Evolutionary conservation across 106 monocot species (phyloP).

Genomic region (Dioscorea alata): DNA sequence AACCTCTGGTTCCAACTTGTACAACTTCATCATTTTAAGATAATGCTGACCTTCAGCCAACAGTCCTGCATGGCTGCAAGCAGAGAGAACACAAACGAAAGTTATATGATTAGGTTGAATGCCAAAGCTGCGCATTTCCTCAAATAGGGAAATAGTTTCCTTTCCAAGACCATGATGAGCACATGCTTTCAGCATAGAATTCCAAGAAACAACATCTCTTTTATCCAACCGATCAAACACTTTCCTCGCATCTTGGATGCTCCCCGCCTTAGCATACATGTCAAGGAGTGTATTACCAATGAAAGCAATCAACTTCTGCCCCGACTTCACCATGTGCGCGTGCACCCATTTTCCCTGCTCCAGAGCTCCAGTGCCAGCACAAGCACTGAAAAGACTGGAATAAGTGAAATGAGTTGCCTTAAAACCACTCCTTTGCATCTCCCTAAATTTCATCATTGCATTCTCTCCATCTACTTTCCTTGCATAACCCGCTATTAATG

Average conservation of each 20-base stretch:
- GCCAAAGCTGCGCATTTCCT: slow-evolving; percentile 25
- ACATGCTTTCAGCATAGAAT: slow-evolving; percentile 35
- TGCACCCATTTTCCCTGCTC: slow-evolving; percentile 49
- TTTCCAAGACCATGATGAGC: slow-evolving; percentile 33
- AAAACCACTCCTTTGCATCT: slow-evolving; percentile 27
- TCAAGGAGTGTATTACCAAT: slow-evolving; percentile 37
- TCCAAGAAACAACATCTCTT: slow-evolving; percentile 40
- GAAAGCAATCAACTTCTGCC: slow-evolving; percentile 20
- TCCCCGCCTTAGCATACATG: slow-evolving; percentile 50
- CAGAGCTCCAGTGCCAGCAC: slow-evolving; percentile 24
- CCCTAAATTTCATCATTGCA: slow-evolving; percentile 12
- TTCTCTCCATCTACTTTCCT: slow-evolving; percentile 12
- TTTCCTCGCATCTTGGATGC: slow-evolving; percentile 27
- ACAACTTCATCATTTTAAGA: slow-evolving; percentile 26
- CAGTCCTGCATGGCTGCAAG: slow-evolving; percentile 26
- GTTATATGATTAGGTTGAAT: slow-evolving; percentile 27
- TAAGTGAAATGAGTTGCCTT: slow-evolving; percentile 32
- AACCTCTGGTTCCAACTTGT: slow-evolving; percentile 23
- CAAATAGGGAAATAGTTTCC: slow-evolving; percentile 22
- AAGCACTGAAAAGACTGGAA: slow-evolving; percentile 35
- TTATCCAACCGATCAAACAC: slow-evolving; percentile 26
- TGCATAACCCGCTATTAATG: slow-evolving; percentile 27
- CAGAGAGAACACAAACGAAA: slow-evolving; percentile 26
- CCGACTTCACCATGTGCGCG: slow-evolving; percentile 36
- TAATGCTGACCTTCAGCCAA: slow-evolving; percentile 22